A percentile compares a stretch with the other conserved stretches of the same genome.
Evolutionary conservation across 23 red algal genomes (phyloP).

Genomic region (Gracilaria gracilis): DNA sequence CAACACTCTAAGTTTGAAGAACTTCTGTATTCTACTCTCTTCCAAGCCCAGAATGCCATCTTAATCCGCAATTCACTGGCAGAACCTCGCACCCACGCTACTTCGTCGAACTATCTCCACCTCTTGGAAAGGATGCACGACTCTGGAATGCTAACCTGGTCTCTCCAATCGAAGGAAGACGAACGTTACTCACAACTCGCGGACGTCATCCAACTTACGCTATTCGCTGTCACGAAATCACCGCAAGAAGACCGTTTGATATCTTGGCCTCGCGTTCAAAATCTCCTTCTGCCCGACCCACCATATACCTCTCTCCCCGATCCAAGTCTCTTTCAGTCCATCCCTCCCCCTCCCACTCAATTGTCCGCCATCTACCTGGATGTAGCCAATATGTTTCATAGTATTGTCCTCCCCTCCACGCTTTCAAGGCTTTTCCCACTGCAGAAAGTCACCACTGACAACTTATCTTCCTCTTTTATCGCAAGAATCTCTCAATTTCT

Average conservation of each 20-base stretch:
- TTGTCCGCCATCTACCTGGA: neutral
- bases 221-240: neutral
- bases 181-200: neutral
- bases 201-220: neutral
- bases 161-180: too few relatives aligned
- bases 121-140: too few relatives aligned
- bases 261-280: neutral
- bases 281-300: neutral
- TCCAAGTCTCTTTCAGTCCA: neutral
- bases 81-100: too few relatives aligned
- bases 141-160: too few relatives aligned
- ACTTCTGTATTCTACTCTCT: too few relatives aligned
- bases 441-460: neutral
- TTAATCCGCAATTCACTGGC: too few relatives aligned
- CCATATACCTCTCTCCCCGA: neutral
- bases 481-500: neutral
- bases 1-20: too few relatives aligned
- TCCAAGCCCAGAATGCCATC: too few relatives aligned
- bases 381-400: conserved; percentile 13
- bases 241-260: neutral
- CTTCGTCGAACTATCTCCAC: too few relatives aligned
- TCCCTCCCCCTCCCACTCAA: neutral
- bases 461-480: neutral
- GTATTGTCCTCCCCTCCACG: neutral
- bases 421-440: neutral